Percentiles rank a stretch among this genome's conserved stretches.
Evolutionary conservation across 306 rosid species (phyloP).

Genomic region (Cicer cuneatum): DNA sequence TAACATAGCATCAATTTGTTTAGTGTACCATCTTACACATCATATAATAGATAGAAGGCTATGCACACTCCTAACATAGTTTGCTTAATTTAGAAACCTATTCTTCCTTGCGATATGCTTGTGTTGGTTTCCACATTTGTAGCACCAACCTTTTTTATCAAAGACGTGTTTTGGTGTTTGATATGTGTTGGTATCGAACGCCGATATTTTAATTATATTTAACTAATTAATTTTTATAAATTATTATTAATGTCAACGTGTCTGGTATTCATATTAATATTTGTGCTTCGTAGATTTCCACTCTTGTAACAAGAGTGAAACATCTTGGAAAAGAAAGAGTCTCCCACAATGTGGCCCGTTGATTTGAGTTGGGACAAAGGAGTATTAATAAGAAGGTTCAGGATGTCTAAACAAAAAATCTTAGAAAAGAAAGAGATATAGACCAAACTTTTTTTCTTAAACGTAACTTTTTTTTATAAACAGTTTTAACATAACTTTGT

Average conservation of each 20-base stretch:
- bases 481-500: background rate
- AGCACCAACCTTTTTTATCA: too few species aligned
- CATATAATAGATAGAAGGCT: slow-evolving; percentile 5
- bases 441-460: background rate
- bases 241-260: too few species aligned
- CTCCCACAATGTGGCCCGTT: too few species aligned
- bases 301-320: slow-evolving; percentile 28
- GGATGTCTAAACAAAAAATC: background rate
- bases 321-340: background rate
- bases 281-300: background rate
- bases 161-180: too few species aligned
- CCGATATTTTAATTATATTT: too few species aligned
- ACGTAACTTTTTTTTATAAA: too few species aligned
- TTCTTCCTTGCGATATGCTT: background rate
- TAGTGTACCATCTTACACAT: background rate
- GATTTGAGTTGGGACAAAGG: too few species aligned
- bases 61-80: background rate
- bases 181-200: too few species aligned
- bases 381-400: too few species aligned
- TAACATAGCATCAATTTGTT: slow-evolving; percentile 11
- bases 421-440: background rate
- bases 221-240: too few species aligned
- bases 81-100: slow-evolving; percentile 11
- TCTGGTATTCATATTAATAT: too few species aligned
- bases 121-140: slow-evolving; percentile 9